These are phyloP conservation scores for Lactarius sp. DNA, from an alignment of 768 basidiomycete species.

Conservation along the genomic window DNA sequence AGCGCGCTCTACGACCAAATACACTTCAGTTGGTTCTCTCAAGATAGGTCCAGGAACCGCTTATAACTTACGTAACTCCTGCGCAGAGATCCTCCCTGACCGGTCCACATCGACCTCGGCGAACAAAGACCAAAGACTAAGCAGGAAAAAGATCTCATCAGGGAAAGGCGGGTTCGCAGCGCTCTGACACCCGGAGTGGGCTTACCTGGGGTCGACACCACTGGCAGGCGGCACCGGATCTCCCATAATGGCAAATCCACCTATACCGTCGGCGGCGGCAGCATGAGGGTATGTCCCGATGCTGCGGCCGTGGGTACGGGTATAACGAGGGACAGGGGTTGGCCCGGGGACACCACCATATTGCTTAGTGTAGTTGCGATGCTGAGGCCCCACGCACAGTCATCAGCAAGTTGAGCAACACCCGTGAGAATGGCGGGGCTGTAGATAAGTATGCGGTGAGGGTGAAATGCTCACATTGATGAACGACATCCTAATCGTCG, in stretches of 20 bases:
- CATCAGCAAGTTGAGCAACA: not conserved
- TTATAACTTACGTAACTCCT: constrained; percentile 60
- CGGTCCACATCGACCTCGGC: constrained; percentile 61
- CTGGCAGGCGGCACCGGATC: constrained; percentile 51
- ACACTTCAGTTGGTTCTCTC: constrained; percentile 26
- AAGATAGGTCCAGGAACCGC: not conserved
- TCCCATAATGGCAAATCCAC: constrained; percentile 32
- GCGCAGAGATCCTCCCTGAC: constrained; percentile 60
- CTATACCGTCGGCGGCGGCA: constrained; percentile 30
- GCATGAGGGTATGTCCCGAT: not conserved
- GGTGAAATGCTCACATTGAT: not conserved
- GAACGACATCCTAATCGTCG: not conserved
- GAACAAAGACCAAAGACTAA: constrained; percentile 73
- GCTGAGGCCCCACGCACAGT: not conserved
- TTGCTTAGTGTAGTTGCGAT: not conserved
- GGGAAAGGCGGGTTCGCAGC: not conserved
- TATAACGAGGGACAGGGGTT: not conserved
- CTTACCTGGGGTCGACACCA: constrained; percentile 73
- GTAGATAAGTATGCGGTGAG: not conserved
- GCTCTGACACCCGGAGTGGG: constrained; percentile 2
- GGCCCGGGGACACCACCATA: not conserved
- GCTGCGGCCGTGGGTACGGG: not conserved
- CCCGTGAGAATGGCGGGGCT: not conserved
- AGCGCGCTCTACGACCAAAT: constrained; percentile 37
- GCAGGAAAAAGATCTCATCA: not conserved